These are phyloP conservation scores for Steccherinum ochraceum DNA, from an alignment of 768 basidiomycete species.

Conservation along the genomic window DNA sequence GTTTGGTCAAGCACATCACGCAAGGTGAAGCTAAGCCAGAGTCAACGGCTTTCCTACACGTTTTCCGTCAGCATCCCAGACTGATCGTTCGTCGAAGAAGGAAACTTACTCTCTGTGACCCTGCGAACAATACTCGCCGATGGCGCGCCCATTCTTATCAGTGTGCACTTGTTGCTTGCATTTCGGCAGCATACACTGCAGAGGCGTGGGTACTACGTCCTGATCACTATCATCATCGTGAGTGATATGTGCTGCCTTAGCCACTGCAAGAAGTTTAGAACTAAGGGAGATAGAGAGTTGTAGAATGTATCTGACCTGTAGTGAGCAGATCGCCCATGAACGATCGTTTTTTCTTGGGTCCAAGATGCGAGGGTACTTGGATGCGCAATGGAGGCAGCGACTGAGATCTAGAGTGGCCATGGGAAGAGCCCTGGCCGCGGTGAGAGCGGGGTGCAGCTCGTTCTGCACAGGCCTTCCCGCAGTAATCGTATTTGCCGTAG, in stretches of 20 bases:
- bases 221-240: not conserved
- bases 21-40: slow-evolving; percentile 46
- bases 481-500: slow-evolving; percentile 10
- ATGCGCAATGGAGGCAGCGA: not conserved
- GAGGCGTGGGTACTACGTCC: not conserved
- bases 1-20: slow-evolving; percentile 58
- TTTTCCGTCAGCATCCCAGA: no score
- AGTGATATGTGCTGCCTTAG: not conserved
- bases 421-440: not conserved
- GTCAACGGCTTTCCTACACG: slow-evolving; percentile 52
- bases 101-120: slow-evolving; percentile 57
- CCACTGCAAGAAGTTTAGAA: not conserved
- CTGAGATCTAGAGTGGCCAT: not conserved
- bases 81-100: slow-evolving; percentile 9
- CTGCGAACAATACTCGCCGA: slow-evolving; percentile 52
- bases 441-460: not conserved
- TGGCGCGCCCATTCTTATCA: slow-evolving; percentile 43
- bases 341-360: not conserved
- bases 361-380: not conserved
- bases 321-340: not conserved
- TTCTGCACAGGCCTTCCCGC: slow-evolving; percentile 13
- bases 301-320: not conserved
- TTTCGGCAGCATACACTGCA: slow-evolving; percentile 44
- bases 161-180: slow-evolving; percentile 53
- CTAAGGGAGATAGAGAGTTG: not conserved